Conservation (phyloP, 2,329 filamentous ascomycete genomes). For the Iodosphaeria phyllophila region DNA sequence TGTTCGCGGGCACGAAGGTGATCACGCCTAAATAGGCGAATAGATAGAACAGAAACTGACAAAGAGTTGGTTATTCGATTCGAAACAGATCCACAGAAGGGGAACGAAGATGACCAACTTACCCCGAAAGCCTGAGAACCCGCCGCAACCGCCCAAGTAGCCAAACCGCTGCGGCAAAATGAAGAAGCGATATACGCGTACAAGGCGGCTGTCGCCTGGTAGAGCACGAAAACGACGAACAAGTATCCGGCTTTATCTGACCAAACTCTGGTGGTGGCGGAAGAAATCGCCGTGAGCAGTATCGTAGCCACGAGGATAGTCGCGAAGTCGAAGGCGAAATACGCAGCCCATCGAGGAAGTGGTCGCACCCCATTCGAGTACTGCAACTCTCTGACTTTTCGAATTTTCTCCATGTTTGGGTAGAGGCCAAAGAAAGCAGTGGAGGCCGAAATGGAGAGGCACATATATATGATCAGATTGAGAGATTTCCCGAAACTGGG, state of each 20-base stretch:
- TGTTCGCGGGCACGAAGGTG: slow-evolving; percentile 53
- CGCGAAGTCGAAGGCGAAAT: slow-evolving; percentile 61
- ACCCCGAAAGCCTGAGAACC: slow-evolving; percentile 56
- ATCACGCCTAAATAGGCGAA: slow-evolving; percentile 54
- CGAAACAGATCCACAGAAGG: no score
- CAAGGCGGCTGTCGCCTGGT: slow-evolving; percentile 59
- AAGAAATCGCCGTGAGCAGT: slow-evolving; percentile 51
- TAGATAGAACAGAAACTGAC: slow-evolving; percentile 53
- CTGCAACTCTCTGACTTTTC: slow-evolving; percentile 66
- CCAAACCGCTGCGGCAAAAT: slow-evolving; percentile 59
- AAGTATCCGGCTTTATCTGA: slow-evolving; percentile 24
- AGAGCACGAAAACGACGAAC: slow-evolving; percentile 64
- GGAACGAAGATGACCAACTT: no score
- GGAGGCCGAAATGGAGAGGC: slow-evolving; percentile 57
- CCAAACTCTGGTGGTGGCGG: slow-evolving; percentile 45
- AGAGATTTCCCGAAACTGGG: slow-evolving; percentile 53
- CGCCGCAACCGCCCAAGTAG: slow-evolving; percentile 68
- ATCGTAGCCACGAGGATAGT: slow-evolving; percentile 51
- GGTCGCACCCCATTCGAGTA: slow-evolving; percentile 83
- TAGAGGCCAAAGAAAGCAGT: slow-evolving; percentile 82
- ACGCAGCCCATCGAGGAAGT: slow-evolving; percentile 69
- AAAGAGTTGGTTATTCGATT: no score
- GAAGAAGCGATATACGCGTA: slow-evolving; percentile 69
- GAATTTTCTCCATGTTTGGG: slow-evolving; percentile 64
- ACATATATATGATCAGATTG: slow-evolving; percentile 67